These are phyloP conservation scores for Fragilariopsis cylindrus DNA, from an alignment of 108 stramenopile species.

Conservation along the genomic window DNA sequence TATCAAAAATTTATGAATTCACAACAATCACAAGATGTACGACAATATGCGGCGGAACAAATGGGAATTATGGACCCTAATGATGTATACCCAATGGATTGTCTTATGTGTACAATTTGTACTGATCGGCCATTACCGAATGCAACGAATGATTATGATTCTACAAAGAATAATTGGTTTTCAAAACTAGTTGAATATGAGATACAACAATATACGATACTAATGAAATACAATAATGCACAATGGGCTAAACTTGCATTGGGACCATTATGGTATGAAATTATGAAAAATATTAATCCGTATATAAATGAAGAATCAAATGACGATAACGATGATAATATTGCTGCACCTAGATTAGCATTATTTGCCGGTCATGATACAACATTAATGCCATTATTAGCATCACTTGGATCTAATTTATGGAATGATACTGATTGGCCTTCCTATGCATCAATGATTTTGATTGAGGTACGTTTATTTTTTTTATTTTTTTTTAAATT, in stretches of 20 bases:
- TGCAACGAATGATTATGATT: constrained; percentile 61
- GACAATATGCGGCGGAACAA: constrained; percentile 11
- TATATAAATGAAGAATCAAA: constrained; percentile 18
- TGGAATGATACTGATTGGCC: constrained; percentile 75
- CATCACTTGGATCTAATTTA: constrained; percentile 60
- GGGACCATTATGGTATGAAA: constrained; percentile 70
- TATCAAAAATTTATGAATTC: constrained; percentile 26
- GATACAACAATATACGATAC: constrained; percentile 16
- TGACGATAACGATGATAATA: constrained; percentile 5
- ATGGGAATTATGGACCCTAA: constrained; percentile 9
- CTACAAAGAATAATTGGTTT: constrained; percentile 16
- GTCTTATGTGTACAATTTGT: constrained; percentile 86
- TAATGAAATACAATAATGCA: constrained; percentile 35
- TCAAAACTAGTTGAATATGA: constrained; percentile 11
- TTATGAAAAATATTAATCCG: constrained; percentile 54
- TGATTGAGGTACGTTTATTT: constrained; percentile 63
- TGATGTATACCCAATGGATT: constrained; percentile 47
- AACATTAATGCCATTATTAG: constrained; percentile 82
- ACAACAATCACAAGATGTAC: constrained; percentile 24
- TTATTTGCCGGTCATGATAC: constrained; percentile 86
- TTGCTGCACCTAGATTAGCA: constrained; percentile 35
- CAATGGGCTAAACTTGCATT: constrained; percentile 74
- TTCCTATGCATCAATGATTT: constrained; percentile 80
- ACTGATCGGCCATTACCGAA: constrained; percentile 77
- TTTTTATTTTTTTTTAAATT: neutral